These are phyloP conservation scores for Fistulinella prunicolor DNA, from an alignment of 768 basidiomycete species.

Conservation along the genomic window DNA sequence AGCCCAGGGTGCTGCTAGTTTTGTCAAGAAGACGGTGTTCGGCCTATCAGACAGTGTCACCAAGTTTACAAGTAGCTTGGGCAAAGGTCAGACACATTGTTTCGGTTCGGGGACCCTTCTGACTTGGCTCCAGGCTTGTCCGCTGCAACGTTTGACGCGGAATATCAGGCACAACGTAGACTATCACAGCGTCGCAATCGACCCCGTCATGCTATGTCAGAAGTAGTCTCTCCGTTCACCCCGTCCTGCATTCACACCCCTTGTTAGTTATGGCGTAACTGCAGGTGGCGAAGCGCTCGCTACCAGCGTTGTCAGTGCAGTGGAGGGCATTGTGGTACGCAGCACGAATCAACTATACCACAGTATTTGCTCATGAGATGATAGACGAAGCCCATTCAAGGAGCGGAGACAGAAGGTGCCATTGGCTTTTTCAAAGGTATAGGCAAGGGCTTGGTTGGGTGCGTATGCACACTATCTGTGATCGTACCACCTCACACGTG, in stretches of 20 bases:
- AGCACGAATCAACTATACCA: slow-evolving; percentile 5
- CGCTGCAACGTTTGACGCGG: slow-evolving; percentile 93
- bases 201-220: slow-evolving; percentile 92
- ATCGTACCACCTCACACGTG: background rate
- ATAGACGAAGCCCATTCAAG: slow-evolving; percentile 95
- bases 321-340: slow-evolving; percentile 89
- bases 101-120: background rate
- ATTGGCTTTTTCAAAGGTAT: slow-evolving; percentile 97
- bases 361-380: slow-evolving; percentile 4
- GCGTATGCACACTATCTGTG: slow-evolving; percentile 7
- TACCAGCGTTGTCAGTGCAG: slow-evolving; percentile 89
- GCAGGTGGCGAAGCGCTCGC: slow-evolving; percentile 94
- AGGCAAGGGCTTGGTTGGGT: slow-evolving; percentile 96
- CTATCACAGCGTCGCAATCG: slow-evolving; percentile 90
- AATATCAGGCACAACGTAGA: slow-evolving; percentile 87
- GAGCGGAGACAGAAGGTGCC: slow-evolving; percentile 91
- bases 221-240: background rate
- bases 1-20: slow-evolving; percentile 89
- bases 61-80: slow-evolving; percentile 97
- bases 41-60: slow-evolving; percentile 94
- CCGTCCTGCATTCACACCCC: background rate
- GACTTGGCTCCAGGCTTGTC: slow-evolving; percentile 66
- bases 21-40: slow-evolving; percentile 98
- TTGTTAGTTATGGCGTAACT: slow-evolving; percentile 83
- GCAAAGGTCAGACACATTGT: slow-evolving; percentile 64